A percentile compares a stretch with the other conserved stretches of the same genome.
These are phyloP conservation scores for Rhodosporidiobolus sp. DNA, from an alignment of 768 basidiomycete species.

Conservation along the genomic window DNA sequence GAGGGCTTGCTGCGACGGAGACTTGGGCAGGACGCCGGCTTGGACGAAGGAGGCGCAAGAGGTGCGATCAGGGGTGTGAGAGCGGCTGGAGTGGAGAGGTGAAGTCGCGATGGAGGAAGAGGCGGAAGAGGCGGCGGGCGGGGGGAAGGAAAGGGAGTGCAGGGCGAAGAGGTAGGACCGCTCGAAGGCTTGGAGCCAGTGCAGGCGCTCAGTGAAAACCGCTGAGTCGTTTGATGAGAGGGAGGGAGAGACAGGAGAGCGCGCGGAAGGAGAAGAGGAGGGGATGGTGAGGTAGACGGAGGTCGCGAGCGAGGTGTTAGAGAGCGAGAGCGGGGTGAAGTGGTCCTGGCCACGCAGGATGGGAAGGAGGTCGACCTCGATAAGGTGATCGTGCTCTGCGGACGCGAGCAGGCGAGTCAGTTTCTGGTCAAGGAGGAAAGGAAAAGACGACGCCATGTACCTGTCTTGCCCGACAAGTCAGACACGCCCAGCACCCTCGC, in stretches of 20 bases:
- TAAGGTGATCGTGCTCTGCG: conserved; percentile 48
- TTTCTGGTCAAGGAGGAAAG: neutral
- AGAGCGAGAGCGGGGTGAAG: conserved; percentile 21
- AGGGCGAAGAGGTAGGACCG: conserved; percentile 57
- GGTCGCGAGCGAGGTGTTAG: conserved; percentile 45
- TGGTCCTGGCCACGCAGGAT: conserved; percentile 49
- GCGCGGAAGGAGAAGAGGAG: neutral
- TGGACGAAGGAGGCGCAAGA: conserved; percentile 39
- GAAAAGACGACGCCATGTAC: conserved; percentile 42
- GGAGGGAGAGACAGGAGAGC: neutral
- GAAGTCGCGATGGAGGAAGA: conserved; percentile 14
- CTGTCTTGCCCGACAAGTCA: conserved; percentile 49
- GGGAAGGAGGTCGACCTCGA: conserved; percentile 59
- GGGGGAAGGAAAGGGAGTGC: conserved; percentile 53
- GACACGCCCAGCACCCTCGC: conserved; percentile 56
- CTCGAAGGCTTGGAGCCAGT: conserved; percentile 59
- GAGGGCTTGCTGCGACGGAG: conserved; percentile 63
- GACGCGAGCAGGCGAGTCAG: neutral
- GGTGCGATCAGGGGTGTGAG: neutral
- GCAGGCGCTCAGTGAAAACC: conserved; percentile 44
- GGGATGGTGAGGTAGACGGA: conserved; percentile 50
- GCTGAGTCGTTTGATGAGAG: neutral
- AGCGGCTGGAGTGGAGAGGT: neutral
- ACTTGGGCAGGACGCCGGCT: conserved; percentile 58
- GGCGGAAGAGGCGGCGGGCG: conserved; percentile 14